Conservation (phyloP, 441 rosid species). For the Corymbia citriodora region DNA sequence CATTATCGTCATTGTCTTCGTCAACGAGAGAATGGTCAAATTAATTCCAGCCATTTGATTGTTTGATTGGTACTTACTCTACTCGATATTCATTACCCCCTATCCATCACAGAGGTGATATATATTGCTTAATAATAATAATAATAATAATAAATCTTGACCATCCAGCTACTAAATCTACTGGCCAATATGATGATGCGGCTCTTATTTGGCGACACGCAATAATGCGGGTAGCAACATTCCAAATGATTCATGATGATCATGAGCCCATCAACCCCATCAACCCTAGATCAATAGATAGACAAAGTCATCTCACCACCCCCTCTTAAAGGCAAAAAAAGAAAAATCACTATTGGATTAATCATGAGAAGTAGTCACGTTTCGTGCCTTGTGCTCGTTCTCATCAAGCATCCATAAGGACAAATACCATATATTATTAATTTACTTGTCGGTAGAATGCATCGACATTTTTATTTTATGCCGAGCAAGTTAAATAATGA, state of each 20-base stretch:
- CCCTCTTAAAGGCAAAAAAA: background rate
- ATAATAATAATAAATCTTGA: background rate
- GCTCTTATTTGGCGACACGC: background rate
- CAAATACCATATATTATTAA: background rate
- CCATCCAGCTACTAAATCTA: background rate
- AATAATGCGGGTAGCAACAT: background rate
- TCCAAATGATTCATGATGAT: background rate
- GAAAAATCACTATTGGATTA: background rate
- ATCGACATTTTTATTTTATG: background rate
- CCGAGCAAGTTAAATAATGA: background rate
- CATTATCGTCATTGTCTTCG: background rate
- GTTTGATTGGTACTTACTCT: background rate
- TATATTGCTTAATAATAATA: background rate
- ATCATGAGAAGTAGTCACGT: background rate
- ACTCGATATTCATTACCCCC: background rate
- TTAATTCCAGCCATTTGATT: background rate
- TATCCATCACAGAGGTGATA: background rate
- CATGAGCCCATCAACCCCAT: background rate
- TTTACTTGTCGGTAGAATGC: background rate
- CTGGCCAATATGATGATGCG: background rate
- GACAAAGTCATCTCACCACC: background rate
- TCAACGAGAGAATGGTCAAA: background rate
- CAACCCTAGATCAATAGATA: background rate
- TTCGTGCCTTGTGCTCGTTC: background rate
- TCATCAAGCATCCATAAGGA: background rate